A percentile compares a stretch with the other conserved stretches of the same genome.
phyloP scores from a whole-genome alignment of 345 rosid species.

The Anastatica hierochuntica region DNA sequence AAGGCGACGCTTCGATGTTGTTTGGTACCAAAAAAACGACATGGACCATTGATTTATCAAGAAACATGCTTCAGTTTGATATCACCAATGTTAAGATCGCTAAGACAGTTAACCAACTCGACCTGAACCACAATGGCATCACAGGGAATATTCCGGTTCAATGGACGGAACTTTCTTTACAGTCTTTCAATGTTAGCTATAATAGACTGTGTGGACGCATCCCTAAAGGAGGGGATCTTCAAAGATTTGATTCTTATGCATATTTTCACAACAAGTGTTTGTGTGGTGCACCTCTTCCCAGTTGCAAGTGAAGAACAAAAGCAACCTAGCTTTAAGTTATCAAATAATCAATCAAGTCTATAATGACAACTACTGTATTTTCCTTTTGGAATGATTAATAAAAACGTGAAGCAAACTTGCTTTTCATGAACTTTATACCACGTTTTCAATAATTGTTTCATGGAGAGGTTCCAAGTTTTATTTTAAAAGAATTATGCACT shows the following conservation, averaged over 20 bases:
- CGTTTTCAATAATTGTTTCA: too few species aligned
- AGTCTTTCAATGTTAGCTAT: constrained; percentile 57
- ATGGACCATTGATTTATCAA: constrained; percentile 33
- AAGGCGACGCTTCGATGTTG: constrained; percentile 55
- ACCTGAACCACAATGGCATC: constrained; percentile 61
- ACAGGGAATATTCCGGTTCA: constrained; percentile 43
- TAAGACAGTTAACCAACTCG: constrained; percentile 33
- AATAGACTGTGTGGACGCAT: constrained; percentile 63
- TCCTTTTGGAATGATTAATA: too few species aligned
- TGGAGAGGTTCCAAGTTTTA: too few species aligned
- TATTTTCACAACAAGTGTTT: constrained; percentile 67
- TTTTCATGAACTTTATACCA: too few species aligned
- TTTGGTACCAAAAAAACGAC: constrained; percentile 48
- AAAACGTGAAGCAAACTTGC: too few species aligned
- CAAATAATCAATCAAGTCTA: too few species aligned
- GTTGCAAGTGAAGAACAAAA: constrained; percentile 34
- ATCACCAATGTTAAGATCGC: constrained; percentile 39
- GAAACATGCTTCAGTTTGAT: constrained; percentile 41
- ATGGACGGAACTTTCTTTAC: constrained; percentile 31
- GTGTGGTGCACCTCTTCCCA: constrained; percentile 62
- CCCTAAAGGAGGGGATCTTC: constrained; percentile 52
- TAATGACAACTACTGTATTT: too few species aligned
- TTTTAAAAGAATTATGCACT: too few species aligned
- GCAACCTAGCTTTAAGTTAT: too few species aligned
- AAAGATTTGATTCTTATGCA: constrained; percentile 37